Conservation (phyloP, 768 basidiomycete genomes). For the Suillus bovinus region DNA sequence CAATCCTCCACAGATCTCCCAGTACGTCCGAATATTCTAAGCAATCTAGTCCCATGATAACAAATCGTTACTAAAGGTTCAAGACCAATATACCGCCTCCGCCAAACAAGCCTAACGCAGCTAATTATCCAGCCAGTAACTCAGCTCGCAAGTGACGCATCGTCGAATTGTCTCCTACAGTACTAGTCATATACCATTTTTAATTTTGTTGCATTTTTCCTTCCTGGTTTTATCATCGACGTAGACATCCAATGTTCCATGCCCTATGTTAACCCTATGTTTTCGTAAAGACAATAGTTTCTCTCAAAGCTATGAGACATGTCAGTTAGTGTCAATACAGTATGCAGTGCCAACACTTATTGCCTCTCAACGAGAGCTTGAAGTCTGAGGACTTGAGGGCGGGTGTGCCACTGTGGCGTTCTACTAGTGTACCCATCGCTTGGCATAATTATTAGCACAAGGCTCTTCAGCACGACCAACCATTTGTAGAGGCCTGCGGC, state of each 20-base stretch:
- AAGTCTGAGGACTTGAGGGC: not conserved
- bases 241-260: not conserved
- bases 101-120: not conserved
- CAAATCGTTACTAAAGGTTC: not conserved
- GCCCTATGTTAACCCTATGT: not conserved
- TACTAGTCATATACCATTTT: not conserved
- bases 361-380: not conserved
- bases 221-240: not conserved
- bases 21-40: not conserved
- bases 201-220: too few relatives aligned
- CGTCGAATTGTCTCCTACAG: not conserved
- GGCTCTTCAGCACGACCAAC: not conserved
- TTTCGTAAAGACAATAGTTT: not conserved
- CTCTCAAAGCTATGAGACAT: not conserved
- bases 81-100: not conserved
- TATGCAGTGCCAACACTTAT: not conserved
- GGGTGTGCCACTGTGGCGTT: not conserved
- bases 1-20: too few relatives aligned
- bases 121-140: too few relatives aligned
- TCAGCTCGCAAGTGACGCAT: not conserved
- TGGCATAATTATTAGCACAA: not conserved
- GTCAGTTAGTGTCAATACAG: not conserved
- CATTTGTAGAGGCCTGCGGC: not conserved
- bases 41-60: not conserved
- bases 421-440: not conserved